These are phyloP conservation scores for Marasmius fiardii DNA, from an alignment of 1,284 basidiomycete species.

Conservation along the genomic window DNA sequence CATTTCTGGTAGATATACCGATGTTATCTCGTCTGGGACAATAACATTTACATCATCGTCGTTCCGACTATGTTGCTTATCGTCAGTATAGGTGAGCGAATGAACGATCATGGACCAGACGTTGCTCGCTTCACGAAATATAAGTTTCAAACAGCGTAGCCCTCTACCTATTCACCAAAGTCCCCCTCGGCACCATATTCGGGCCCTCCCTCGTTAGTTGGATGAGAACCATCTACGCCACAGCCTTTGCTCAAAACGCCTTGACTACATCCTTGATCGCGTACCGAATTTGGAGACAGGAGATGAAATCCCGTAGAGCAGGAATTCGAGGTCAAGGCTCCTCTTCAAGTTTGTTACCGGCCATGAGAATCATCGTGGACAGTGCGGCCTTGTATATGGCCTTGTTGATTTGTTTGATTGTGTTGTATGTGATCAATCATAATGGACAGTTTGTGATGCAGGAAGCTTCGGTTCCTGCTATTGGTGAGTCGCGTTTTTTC, in stretches of 20 bases:
- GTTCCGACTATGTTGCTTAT: conserved; percentile 21
- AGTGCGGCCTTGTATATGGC: conserved; percentile 27
- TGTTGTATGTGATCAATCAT: conserved; percentile 22
- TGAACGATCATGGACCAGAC: neutral
- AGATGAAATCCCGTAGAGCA: conserved; percentile 14
- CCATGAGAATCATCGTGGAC: conserved; percentile 28
- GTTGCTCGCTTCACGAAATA: no score
- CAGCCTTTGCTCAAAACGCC: conserved; percentile 27
- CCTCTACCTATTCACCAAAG: conserved; percentile 20
- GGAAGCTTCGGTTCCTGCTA: conserved; percentile 25
- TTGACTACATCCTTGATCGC: conserved; percentile 29
- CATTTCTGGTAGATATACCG: conserved; percentile 29
- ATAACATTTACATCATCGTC: conserved; percentile 21
- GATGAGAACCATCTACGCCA: conserved; percentile 28
- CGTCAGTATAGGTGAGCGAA: conserved; percentile 22
- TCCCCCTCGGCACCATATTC: conserved; percentile 21
- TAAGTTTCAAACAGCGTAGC: conserved; percentile 23
- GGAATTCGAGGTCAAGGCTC: conserved; percentile 8
- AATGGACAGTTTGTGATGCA: conserved; percentile 28
- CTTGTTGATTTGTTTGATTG: conserved; percentile 24
- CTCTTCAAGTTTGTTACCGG: conserved; percentile 18
- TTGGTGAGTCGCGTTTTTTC: conserved; percentile 18
- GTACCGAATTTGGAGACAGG: conserved; percentile 26
- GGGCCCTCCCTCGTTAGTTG: conserved; percentile 22
- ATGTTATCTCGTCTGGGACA: conserved; percentile 26